Conservation (phyloP, 768 basidiomycete genomes). For the Suillus cothurnatus region DNA sequence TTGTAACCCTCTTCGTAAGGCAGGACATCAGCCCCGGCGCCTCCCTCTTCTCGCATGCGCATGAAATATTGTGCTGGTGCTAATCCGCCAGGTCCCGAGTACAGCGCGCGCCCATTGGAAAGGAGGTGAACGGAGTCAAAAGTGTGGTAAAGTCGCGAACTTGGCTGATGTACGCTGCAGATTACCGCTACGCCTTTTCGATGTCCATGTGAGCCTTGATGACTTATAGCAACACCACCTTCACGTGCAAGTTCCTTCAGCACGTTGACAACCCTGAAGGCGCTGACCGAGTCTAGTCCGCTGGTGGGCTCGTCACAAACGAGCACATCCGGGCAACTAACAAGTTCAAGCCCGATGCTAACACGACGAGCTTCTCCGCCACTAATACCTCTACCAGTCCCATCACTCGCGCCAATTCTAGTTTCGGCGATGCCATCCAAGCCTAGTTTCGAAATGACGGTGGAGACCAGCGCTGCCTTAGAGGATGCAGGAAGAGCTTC, state of each 20-base stretch:
- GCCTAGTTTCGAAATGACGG: constrained; percentile 78
- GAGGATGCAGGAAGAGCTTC: constrained; percentile 64
- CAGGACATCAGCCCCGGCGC: constrained; percentile 37
- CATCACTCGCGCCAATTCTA: constrained; percentile 66
- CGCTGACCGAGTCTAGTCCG: constrained; percentile 89
- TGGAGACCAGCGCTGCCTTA: constrained; percentile 66
- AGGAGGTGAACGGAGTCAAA: constrained; percentile 84
- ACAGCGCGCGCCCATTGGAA: constrained; percentile 74
- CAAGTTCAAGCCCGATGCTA: constrained; percentile 87
- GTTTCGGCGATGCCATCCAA: constrained; percentile 68
- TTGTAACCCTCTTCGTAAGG: constrained; percentile 83
- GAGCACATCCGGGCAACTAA: constrained; percentile 81
- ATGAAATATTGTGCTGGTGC: constrained; percentile 72
- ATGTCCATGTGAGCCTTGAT: constrained; percentile 38
- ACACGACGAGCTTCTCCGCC: constrained; percentile 92
- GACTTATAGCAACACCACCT: constrained; percentile 27
- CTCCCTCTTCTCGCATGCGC: constrained; percentile 23
- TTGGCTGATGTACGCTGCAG: constrained; percentile 88
- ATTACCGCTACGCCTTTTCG: constrained; percentile 78
- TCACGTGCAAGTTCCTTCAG: constrained; percentile 72
- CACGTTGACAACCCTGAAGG: constrained; percentile 75
- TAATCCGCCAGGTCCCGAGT: constrained; percentile 75
- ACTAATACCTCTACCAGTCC: constrained; percentile 79
- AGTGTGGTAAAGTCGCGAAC: constrained; percentile 81
- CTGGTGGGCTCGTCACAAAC: constrained; percentile 85